A percentile compares a stretch with the other conserved stretches of the same genome.
Conservation (phyloP, 176 grass and related monocot species). For the Raddia guianensis region DNA sequence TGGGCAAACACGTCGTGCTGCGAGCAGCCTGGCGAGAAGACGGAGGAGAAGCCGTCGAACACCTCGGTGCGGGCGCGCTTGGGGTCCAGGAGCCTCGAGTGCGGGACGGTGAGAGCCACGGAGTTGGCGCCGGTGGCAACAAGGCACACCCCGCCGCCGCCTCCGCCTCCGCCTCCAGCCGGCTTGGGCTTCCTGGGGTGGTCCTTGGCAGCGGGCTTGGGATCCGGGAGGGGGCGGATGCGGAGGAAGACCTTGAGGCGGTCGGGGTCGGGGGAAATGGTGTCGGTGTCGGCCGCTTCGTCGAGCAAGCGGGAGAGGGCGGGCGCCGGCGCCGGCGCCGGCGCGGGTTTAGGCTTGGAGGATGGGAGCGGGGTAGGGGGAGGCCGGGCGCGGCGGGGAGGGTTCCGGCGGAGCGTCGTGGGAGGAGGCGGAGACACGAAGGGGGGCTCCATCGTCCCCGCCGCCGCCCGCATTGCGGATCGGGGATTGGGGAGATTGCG, state of each 20-base stretch:
- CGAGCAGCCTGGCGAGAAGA: conserved; percentile 63
- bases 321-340: too few species aligned
- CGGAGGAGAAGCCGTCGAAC: conserved; percentile 79
- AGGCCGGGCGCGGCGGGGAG: conserved; percentile 51
- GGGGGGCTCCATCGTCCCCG: neutral
- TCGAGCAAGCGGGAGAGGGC: conserved; percentile 11
- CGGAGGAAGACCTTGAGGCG: conserved; percentile 76
- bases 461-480: neutral
- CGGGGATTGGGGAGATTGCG: neutral
- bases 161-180: too few species aligned
- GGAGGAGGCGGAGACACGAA: conserved; percentile 48
- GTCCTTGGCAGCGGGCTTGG: conserved; percentile 5
- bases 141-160: conserved; percentile 45
- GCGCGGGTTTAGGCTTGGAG: conserved; percentile 31
- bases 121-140: conserved; percentile 55
- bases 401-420: conserved; percentile 72
- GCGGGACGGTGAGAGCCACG: conserved; percentile 67
- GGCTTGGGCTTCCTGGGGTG: conserved; percentile 36
- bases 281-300: neutral
- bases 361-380: conserved; percentile 35
- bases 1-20: conserved; percentile 73
- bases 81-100: conserved; percentile 54
- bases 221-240: conserved; percentile 57
- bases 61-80: conserved; percentile 68
- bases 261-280: neutral